phyloP scores from a whole-genome alignment of 371 early-diverging fungal species.

The Thermomucor indicae-seudaticae region DNA sequence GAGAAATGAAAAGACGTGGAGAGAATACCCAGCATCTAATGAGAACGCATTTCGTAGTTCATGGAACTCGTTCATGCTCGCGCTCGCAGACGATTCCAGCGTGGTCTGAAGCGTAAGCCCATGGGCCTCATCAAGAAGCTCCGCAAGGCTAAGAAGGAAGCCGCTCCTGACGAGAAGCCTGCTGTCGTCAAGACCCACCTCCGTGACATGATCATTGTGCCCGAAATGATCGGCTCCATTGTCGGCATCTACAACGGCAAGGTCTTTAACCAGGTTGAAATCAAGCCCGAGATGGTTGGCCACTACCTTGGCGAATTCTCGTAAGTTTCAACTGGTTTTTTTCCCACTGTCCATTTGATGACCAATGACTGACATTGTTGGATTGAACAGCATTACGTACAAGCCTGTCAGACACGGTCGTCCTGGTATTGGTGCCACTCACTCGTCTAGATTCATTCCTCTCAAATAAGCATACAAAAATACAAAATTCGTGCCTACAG shows the following conservation, averaged over 20 bases:
- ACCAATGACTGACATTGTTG: background rate
- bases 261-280: conserved; percentile 99
- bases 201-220: conserved; percentile 99
- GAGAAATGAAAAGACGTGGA: too few relatives aligned
- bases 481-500: too few relatives aligned
- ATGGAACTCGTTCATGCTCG: conserved; percentile 94
- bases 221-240: conserved; percentile 99
- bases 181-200: conserved; percentile 99
- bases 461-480: too few relatives aligned
- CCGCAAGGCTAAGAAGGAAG: conserved; percentile 92
- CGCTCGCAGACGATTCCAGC: conserved; percentile 94
- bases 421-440: conserved; percentile 99
- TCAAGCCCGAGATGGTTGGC: conserved; percentile 99
- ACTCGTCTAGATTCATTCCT: conserved; percentile 89
- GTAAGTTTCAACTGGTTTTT: conserved; percentile 4
- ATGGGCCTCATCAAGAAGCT: conserved; percentile 96
- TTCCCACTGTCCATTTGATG: background rate
- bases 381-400: conserved; percentile 71
- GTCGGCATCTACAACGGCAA: conserved; percentile 99
- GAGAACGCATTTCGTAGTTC: conserved; percentile 72
- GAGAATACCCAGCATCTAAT: too few relatives aligned
- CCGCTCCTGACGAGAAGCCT: conserved; percentile 90
- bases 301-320: conserved; percentile 97
- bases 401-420: conserved; percentile 99
- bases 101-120: conserved; percentile 97